Base-by-base conservation (phyloP, 2,329 filamentous ascomycete species). In the Exophiala lecanii-corni region DNA sequence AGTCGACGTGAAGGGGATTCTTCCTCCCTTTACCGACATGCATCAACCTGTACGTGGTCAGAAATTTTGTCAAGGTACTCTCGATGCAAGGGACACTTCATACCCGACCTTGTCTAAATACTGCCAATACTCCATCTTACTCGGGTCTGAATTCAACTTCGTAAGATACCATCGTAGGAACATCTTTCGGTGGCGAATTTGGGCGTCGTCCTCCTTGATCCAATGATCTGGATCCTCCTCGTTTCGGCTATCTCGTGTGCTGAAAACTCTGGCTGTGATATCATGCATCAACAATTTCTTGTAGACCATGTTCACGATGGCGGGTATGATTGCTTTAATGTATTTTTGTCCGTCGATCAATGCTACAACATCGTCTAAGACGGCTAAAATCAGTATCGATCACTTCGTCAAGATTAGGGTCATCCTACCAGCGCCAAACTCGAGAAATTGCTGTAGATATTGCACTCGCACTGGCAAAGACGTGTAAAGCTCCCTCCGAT, bases 281-380 rank as follows among this genome's bases (percentile, higher is more conserved):
- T 91, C 86, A 64, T 86, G 86, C 57, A 81, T 78, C 9, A 91
- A 71, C 1, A 92, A 75, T 61, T 91, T 91, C 59, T 81, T 81
- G 70, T 91, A 92, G 23, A 91, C 84, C 47, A 89, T 85, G 64
- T 89, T 88, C 58, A 91, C 85, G 16, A 92, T 76, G 34, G 85
- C 82, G 1, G 87, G 87, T 51, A 91, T 88, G 21, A 91, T 75
- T n/a, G 82, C 79, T 57, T 84, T 84, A 68, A 89, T 82, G 66
- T 88, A 88, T 62, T 87, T 87, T 46, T 78, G 72, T 50, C 84
- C 84, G 2, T 73, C 70, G 10, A 77, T 72, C 26, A 89, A 74
- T 28, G 84, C 83, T 53, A 84, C 81, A 43, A 87, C 79, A 58
- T 89, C 84, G 49, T 75, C 84, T 86, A 46, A 3, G 23, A n/a